phyloP scores from a whole-genome alignment of 176 grass and related monocot genomes.

The Bolboschoenus planiculmis region DNA sequence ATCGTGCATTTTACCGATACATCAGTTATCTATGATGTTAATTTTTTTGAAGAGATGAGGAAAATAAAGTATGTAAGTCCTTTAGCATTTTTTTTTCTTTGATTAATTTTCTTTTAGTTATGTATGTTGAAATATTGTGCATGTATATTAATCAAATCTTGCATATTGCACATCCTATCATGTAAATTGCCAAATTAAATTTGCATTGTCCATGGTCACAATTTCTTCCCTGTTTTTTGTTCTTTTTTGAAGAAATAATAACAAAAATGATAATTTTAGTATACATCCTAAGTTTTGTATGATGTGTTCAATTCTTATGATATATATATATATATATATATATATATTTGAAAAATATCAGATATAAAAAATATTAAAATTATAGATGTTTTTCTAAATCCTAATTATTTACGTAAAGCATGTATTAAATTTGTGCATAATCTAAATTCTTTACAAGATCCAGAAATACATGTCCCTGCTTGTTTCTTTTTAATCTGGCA shows the following conservation, averaged over 20 bases:
- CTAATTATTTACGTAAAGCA: not conserved
- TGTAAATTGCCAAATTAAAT: not conserved
- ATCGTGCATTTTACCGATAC: slow-evolving; percentile 42
- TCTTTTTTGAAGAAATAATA: too few relatives aligned
- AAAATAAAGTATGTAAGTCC: slow-evolving; percentile 31
- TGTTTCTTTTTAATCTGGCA: not conserved
- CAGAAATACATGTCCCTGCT: not conserved
- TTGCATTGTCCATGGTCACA: not conserved
- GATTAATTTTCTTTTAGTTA: not conserved
- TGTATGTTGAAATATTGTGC: not conserved
- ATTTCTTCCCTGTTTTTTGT: not conserved
- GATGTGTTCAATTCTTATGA: too few relatives aligned
- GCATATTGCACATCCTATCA: not conserved
- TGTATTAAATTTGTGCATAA: not conserved
- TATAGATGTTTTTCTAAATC: too few relatives aligned
- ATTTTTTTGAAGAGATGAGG: slow-evolving; percentile 49
- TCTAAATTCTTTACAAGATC: not conserved
- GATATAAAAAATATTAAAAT: too few relatives aligned
- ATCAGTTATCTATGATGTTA: slow-evolving; percentile 37
- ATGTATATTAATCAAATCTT: not conserved
- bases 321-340: too few relatives aligned
- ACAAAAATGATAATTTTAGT: too few relatives aligned
- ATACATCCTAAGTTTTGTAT: too few relatives aligned
- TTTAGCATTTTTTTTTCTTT: not conserved
- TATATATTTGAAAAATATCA: too few relatives aligned